These are phyloP conservation scores for Solanum gracilifrons DNA, from an alignment of 257 asterid genomes.

Conservation along the genomic window DNA sequence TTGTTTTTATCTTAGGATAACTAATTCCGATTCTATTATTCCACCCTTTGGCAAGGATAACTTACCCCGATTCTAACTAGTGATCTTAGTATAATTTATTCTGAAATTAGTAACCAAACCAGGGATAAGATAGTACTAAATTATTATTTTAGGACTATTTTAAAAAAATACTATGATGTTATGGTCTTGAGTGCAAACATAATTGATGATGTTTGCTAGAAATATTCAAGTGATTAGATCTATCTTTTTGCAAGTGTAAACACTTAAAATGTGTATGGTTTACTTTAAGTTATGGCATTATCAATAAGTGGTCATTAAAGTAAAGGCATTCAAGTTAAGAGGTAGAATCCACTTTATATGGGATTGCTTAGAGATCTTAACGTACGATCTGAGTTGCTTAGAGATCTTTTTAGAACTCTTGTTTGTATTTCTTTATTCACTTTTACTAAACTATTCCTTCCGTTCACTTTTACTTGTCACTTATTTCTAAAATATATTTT, in stretches of 20 bases:
- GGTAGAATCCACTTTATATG: not conserved
- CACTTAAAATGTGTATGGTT: not conserved
- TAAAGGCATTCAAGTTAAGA: not conserved
- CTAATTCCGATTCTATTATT: not conserved
- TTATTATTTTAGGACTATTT: not conserved
- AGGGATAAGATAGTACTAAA: not conserved
- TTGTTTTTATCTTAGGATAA: not conserved
- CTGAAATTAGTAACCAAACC: not conserved
- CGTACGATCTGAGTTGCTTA: not conserved
- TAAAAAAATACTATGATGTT: not conserved
- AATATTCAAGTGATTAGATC: not conserved
- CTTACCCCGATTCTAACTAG: not conserved
- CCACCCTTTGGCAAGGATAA: not conserved
- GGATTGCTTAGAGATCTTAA: not conserved
- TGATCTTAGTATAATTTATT: not conserved
- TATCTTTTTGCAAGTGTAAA: not conserved
- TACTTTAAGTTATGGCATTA: not conserved
- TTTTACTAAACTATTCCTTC: not conserved
- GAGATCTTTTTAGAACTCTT: not conserved
- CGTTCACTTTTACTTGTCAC: too few species aligned
- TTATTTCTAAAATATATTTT: too few species aligned
- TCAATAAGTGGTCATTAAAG: not conserved
- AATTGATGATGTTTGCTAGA: not conserved
- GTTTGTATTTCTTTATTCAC: not conserved
- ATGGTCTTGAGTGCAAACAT: not conserved